Evolutionary conservation across 768 basidiomycete species (phyloP), one percentile per base, ranked within the genome.

Genomic region (Antrodiella citrinella): DNA sequence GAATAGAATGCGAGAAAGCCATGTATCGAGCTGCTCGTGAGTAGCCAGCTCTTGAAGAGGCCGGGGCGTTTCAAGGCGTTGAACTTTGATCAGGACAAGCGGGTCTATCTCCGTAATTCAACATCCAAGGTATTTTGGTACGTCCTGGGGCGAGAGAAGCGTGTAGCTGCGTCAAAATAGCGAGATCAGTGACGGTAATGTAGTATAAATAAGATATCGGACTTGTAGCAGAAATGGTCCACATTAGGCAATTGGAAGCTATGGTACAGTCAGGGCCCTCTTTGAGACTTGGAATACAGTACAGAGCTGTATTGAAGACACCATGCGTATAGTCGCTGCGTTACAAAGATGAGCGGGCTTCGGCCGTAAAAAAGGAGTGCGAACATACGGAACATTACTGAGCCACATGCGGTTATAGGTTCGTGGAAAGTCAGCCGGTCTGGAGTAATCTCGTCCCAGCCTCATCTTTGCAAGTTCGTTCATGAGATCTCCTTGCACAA

Each of bases 1-100:
- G 18, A 69, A 57, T 20, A 69, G 61, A 5, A 69, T 52, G 19
- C 65, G 63, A 1, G 59, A 61, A 19, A 72, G 62, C 68, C 67
- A 71, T 0, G 56, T 54, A 9, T 47, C 58, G 9, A 72, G 58
- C 39, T 68, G 62, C 10, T 62, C 60, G 25, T 62, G 60, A 3
- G 59, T 38, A 3, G 61, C 58, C 15, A 63, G 59, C 48, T 51
- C 45, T 12, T 55, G 49, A 12, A 56, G 55, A 1, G 56, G 51
- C 3, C 44, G 47, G 3, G 53, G 53, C 7, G 30, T 35, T 35
- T 7, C 7, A 7, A 35, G 30, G 30, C 30, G 30, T 7, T 15
- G 7, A 15, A 35, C 7, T 15, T 35, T 35, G 30, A 15, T 35
- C 30, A 35, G 15, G 7, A 7, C 15, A 35, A 7, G 30, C 7